Evolutionary conservation across 2,329 filamentous ascomycete genomes (phyloP).

Genomic region (Gremmenia infestans): DNA sequence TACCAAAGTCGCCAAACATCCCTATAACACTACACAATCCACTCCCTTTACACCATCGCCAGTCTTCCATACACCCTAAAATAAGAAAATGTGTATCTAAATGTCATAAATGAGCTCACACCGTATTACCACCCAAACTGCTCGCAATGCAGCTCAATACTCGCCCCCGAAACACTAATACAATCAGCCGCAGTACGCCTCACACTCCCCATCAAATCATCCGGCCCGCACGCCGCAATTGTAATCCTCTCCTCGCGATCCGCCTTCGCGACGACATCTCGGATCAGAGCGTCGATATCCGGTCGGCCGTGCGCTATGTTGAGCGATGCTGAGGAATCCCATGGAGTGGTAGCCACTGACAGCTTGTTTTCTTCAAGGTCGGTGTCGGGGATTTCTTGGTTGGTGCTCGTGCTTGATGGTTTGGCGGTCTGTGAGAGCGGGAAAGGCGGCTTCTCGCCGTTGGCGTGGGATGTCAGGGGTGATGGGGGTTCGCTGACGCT

Average conservation of each 20-base stretch:
- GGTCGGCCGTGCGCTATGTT: constrained; percentile 35
- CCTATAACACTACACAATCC: neutral
- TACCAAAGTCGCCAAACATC: no score
- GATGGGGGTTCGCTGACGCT: neutral
- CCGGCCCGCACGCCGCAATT: constrained; percentile 46
- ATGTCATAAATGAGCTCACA: neutral
- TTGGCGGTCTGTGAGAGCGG: neutral
- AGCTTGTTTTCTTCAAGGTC: constrained; percentile 5
- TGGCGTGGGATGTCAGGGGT: constrained; percentile 1
- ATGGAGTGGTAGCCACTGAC: neutral
- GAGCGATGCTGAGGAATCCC: constrained; percentile 6
- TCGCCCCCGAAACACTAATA: constrained; percentile 41
- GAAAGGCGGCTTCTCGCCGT: constrained; percentile 10
- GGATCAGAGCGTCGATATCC: constrained; percentile 37
- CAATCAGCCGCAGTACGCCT: constrained; percentile 40
- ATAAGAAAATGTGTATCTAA: neutral
- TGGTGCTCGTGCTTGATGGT: neutral
- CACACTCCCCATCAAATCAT: constrained; percentile 40
- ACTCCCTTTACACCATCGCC: neutral
- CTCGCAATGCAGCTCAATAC: constrained; percentile 47
- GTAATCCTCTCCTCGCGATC: constrained; percentile 36
- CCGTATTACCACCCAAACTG: constrained; percentile 23
- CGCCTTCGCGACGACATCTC: constrained; percentile 33
- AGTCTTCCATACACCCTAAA: neutral
- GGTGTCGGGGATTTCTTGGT: neutral